A percentile compares a stretch with the other conserved stretches of the same genome.
These are phyloP conservation scores for Odontarrhena argentea DNA, from an alignment of 345 rosid species.

Conservation along the genomic window DNA sequence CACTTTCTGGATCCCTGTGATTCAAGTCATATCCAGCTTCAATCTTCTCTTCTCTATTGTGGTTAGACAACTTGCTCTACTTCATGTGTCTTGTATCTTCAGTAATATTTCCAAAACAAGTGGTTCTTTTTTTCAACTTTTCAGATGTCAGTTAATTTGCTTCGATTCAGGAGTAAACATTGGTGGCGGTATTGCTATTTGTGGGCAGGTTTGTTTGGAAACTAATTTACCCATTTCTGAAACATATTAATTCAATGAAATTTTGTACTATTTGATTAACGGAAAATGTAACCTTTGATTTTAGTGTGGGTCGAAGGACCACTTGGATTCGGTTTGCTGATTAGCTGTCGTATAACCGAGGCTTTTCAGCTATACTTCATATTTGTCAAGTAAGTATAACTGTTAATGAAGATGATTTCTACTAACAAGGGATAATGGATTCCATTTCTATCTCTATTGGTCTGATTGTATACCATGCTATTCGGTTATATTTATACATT, in stretches of 20 bases:
- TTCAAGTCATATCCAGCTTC: slow-evolving; percentile 81
- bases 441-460: slow-evolving; percentile 6
- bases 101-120: not conserved
- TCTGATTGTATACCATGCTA: not conserved
- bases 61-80: slow-evolving; percentile 45
- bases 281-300: slow-evolving; percentile 36
- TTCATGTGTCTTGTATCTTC: not conserved
- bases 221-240: not conserved
- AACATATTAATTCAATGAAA: not conserved
- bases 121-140: slow-evolving; percentile 1
- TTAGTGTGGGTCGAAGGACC: slow-evolving; percentile 95
- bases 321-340: slow-evolving; percentile 82
- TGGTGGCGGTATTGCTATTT: slow-evolving; percentile 83
- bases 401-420: not conserved
- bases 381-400: slow-evolving; percentile 69
- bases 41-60: slow-evolving; percentile 61
- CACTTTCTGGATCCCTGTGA: slow-evolving; percentile 83
- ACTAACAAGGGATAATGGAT: not conserved
- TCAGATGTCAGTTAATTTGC: slow-evolving; percentile 62
- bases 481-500: not conserved
- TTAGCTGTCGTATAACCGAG: slow-evolving; percentile 84
- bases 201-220: slow-evolving; percentile 74
- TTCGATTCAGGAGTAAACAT: slow-evolving; percentile 50
- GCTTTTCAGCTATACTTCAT: slow-evolving; percentile 82
- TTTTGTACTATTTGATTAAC: slow-evolving; percentile 8